These are phyloP conservation scores for Gracilaria domingensis DNA, from an alignment of 23 red algal species.

Conservation along the genomic window DNA sequence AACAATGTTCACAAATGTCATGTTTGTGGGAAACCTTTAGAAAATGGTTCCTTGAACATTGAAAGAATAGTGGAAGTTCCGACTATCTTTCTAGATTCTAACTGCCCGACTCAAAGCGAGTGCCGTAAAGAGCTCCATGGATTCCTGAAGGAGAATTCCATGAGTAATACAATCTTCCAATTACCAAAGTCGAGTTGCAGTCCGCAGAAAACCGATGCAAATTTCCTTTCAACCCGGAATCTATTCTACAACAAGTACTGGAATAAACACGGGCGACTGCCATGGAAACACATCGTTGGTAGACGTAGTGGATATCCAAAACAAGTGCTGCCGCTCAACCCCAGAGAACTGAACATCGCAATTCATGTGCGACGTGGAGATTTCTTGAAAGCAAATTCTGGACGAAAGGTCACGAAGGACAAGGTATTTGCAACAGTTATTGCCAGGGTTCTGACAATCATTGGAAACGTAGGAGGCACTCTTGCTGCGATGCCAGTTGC, in stretches of 20 bases:
- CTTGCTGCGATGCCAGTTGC: constrained; percentile 53
- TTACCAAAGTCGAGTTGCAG: constrained; percentile 24
- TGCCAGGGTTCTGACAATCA: constrained; percentile 23
- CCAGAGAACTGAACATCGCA: constrained; percentile 59
- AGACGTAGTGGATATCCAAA: neutral
- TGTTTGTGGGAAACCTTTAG: constrained; percentile 26
- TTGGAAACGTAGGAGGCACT: constrained; percentile 39
- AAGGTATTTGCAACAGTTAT: constrained; percentile 42
- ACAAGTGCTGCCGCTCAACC: neutral
- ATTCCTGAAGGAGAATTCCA: constrained; percentile 37
- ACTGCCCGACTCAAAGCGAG: neutral
- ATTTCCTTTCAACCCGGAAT: constrained; percentile 41
- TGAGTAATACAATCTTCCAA: constrained; percentile 55
- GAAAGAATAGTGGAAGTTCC: constrained; percentile 54
- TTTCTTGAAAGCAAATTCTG: constrained; percentile 23
- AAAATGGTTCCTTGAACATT: constrained; percentile 35
- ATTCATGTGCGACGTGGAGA: constrained; percentile 69
- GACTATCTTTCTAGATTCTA: neutral
- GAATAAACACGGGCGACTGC: constrained; percentile 43
- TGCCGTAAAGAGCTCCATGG: constrained; percentile 17
- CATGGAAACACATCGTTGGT: neutral
- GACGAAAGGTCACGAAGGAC: constrained; percentile 33
- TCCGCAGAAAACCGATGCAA: constrained; percentile 39
- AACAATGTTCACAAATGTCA: constrained; percentile 30
- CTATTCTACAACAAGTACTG: constrained; percentile 71